phyloP scores from a whole-genome alignment of 257 asterid genomes.

The Solanum microdontum region DNA sequence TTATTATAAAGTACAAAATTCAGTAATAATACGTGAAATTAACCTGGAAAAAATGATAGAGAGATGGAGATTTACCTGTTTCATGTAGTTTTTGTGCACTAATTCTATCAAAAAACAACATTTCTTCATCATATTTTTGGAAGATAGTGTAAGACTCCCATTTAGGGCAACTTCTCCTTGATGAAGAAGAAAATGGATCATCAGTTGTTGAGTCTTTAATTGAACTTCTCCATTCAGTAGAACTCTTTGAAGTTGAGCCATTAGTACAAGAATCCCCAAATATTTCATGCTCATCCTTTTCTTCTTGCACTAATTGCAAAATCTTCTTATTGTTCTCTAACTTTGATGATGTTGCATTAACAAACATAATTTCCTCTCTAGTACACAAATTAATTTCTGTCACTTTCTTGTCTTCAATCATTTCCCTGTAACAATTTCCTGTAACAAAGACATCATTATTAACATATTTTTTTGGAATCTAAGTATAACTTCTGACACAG shows the following conservation, averaged over 20 bases:
- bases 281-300: slow-evolving; percentile 32
- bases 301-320: slow-evolving; percentile 23
- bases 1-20: background rate
- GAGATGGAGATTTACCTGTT: slow-evolving; percentile 35
- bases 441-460: background rate
- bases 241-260: slow-evolving; percentile 87
- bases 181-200: slow-evolving; percentile 85
- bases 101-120: slow-evolving; percentile 72
- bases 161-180: slow-evolving; percentile 85
- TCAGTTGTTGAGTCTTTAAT: slow-evolving; percentile 63
- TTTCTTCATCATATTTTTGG: slow-evolving; percentile 90
- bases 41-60: background rate
- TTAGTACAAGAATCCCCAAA: slow-evolving; percentile 64
- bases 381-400: slow-evolving; percentile 11
- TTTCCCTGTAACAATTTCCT: background rate
- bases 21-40: background rate
- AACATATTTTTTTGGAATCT: background rate
- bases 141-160: slow-evolving; percentile 94
- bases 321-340: slow-evolving; percentile 31
- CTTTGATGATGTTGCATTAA: slow-evolving; percentile 19
- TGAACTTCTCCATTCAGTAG: slow-evolving; percentile 89
- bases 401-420: slow-evolving; percentile 8
- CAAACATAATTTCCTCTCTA: slow-evolving; percentile 32
- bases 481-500: no score
- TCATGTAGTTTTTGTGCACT: slow-evolving; percentile 78